A percentile compares a stretch with the other conserved stretches of the same genome.
These are phyloP conservation scores for Ganoderma lucidum DNA, from an alignment of 1,284 basidiomycete genomes.

Conservation along the genomic window DNA sequence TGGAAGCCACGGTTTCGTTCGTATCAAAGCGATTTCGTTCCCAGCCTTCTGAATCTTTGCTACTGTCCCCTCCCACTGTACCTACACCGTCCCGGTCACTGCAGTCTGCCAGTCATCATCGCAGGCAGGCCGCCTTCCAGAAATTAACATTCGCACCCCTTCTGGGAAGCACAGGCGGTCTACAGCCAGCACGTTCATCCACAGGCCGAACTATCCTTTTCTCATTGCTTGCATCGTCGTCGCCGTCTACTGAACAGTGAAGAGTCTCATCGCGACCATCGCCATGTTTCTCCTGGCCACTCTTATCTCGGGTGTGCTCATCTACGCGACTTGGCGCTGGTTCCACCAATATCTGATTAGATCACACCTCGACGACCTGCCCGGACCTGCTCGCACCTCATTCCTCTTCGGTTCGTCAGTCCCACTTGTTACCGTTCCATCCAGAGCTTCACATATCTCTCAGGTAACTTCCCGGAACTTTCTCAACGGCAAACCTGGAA, in stretches of 20 bases:
- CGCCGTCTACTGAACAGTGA: neutral
- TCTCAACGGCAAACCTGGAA: constrained; percentile 2
- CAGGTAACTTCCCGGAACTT: constrained; percentile 1
- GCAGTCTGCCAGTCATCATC: neutral
- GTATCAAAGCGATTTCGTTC: neutral
- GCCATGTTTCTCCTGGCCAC: neutral
- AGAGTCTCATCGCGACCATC: neutral
- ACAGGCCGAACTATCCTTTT: too few species aligned
- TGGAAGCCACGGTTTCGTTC: neutral
- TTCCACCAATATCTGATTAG: neutral
- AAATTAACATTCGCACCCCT: too few species aligned
- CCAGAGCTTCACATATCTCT: neutral
- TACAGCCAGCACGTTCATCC: too few species aligned
- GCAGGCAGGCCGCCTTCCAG: too few species aligned
- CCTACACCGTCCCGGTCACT: neutral
- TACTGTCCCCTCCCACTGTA: neutral
- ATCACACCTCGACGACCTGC: neutral
- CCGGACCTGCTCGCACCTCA: neutral
- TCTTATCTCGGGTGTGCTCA: neutral
- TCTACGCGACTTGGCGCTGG: neutral
- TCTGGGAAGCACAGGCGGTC: too few species aligned
- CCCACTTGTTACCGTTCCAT: neutral
- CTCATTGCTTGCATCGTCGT: too few species aligned
- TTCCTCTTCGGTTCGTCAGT: neutral
- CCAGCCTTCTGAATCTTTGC: neutral